Evolutionary conservation across 148 eudicot species (phyloP).

Genomic region (Cornus controversa): DNA sequence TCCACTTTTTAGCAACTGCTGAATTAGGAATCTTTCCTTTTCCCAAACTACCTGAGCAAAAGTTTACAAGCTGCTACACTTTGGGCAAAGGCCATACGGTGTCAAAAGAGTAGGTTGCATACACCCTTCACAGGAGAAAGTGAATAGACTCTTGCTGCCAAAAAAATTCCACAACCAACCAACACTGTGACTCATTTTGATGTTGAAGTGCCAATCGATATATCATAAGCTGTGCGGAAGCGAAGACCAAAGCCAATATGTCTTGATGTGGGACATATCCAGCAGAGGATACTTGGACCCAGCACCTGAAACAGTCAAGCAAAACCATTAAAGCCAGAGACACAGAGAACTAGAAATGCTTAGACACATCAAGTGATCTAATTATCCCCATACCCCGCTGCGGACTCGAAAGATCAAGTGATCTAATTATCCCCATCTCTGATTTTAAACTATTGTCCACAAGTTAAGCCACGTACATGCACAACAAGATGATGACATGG

Average conservation of each 20-base stretch:
- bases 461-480: too few relatives aligned
- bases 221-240: conserved; percentile 60
- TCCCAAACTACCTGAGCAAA: not conserved
- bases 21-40: not conserved
- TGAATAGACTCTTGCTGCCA: not conserved
- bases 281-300: conserved; percentile 72
- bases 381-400: too few relatives aligned
- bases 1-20: not conserved
- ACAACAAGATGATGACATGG: too few relatives aligned
- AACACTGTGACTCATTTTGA: conserved; percentile 17
- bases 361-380: too few relatives aligned
- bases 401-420: too few relatives aligned
- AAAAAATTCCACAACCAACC: not conserved
- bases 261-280: conserved; percentile 65
- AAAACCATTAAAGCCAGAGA: too few relatives aligned
- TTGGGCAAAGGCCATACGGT: not conserved
- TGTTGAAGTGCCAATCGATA: conserved; percentile 21
- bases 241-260: conserved; percentile 82
- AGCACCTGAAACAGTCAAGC: conserved; percentile 50
- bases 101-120: not conserved
- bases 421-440: too few relatives aligned
- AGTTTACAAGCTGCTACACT: not conserved
- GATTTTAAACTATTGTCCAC: too few relatives aligned
- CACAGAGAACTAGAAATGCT: too few relatives aligned
- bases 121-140: not conserved